phyloP scores from a whole-genome alignment of 768 basidiomycete genomes.

The Brasilioporus rufonigricans region DNA sequence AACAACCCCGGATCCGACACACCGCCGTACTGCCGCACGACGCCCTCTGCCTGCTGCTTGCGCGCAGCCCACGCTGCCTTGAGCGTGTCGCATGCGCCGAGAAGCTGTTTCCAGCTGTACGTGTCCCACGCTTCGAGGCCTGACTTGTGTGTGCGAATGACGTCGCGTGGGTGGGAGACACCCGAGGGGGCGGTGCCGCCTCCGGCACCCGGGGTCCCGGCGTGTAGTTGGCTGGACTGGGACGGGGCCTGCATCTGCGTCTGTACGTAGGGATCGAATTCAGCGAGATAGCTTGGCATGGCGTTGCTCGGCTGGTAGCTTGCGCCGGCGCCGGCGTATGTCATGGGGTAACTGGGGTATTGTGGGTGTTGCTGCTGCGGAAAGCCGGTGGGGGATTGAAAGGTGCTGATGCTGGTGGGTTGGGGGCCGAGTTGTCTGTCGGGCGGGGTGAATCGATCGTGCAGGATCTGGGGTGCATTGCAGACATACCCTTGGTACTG shows the following conservation, averaged over 20 bases:
- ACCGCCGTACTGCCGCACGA: constrained; percentile 46
- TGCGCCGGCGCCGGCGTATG: constrained; percentile 30
- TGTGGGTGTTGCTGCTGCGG: constrained; percentile 55
- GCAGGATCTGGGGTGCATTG: background rate
- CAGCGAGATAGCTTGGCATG: constrained; percentile 30
- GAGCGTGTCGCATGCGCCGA: constrained; percentile 60
- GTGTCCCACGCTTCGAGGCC: constrained; percentile 72
- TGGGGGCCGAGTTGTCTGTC: constrained; percentile 29
- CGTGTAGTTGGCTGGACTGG: too few species aligned
- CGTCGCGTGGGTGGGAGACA: constrained; percentile 61
- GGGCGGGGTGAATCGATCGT: constrained; percentile 1
- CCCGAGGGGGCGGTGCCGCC: constrained; percentile 29
- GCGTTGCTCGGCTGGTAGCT: constrained; percentile 15
- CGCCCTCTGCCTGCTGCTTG: constrained; percentile 51
- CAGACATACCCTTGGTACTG: constrained; percentile 25
- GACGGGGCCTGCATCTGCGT: too few species aligned
- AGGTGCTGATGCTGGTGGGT: constrained; percentile 28
- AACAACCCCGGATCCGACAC: constrained; percentile 33
- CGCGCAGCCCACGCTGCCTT: constrained; percentile 63
- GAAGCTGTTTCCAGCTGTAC: constrained; percentile 69
- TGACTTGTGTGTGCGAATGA: constrained; percentile 60
- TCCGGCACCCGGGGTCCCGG: too few species aligned
- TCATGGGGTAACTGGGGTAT: constrained; percentile 25
- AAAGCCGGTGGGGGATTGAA: constrained; percentile 55
- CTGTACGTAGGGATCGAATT: constrained; percentile 41